Conservation (phyloP, 23 red algal genomes). For the Cyanidioschyzon merolae region DNA sequence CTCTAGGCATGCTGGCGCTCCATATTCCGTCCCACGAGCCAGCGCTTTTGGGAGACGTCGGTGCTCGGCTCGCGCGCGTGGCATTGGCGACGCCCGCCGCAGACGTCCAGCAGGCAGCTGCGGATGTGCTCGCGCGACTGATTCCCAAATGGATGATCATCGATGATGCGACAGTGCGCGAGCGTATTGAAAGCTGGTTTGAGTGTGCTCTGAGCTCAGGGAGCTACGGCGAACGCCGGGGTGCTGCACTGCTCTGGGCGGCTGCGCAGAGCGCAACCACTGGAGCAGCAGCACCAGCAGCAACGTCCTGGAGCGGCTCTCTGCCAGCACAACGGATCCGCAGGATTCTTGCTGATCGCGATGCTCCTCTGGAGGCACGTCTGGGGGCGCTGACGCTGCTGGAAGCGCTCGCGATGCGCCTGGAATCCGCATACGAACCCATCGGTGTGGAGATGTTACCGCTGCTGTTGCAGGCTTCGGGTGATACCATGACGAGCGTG, state of each 20-base stretch:
- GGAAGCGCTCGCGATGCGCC: slow-evolving; percentile 51
- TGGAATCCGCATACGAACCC: slow-evolving; percentile 66
- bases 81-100: not conserved
- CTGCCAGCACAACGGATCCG: not conserved
- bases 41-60: not conserved
- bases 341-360: not conserved
- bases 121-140: not conserved
- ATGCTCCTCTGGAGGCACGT: not conserved
- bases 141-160: not conserved
- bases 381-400: slow-evolving; percentile 56
- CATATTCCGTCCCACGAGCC: not conserved
- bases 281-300: not conserved
- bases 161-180: not conserved
- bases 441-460: slow-evolving; percentile 61
- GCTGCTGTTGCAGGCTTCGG: slow-evolving; percentile 56
- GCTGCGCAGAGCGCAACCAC: not conserved
- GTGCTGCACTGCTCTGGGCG: not conserved
- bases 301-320: not conserved
- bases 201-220: not conserved
- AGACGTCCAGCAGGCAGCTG: not conserved
- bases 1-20: not conserved
- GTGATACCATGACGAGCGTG: slow-evolving; percentile 55
- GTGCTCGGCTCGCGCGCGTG: not conserved
- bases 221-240: not conserved
- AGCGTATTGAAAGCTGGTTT: not conserved